Base-by-base conservation (phyloP, 345 rosid genomes). In the Moricandia moricandioides region DNA sequence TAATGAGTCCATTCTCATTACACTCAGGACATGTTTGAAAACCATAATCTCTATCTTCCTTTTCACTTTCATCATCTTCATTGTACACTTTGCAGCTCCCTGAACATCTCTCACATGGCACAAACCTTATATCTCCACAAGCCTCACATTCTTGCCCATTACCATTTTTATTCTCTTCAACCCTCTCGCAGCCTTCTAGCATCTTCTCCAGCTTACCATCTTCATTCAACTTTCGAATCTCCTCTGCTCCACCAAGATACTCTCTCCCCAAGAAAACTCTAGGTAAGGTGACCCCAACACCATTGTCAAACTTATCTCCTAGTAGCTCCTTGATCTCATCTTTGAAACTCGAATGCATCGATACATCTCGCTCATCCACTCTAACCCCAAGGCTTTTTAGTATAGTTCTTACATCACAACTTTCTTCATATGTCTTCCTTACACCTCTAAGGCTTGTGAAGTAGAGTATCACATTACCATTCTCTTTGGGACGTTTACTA, bases 71-170 rank as follows among this genome's bases (percentile, higher is more conserved):
- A 6, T 78, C 73, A 39, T 43, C 80, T 45, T 70, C 84, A 12
- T 78, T 74, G 72, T 84, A 92, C 54, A 92, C 81, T 80, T 95
- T 95, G 64, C 99, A 89, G 71, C 99, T 95, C 37, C 99, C 97
- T 4, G 86, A 88, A 74, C 99, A 95, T 8, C 89, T 89, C 70
- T 90, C 91, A 81, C 99, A 95, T 0, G 96, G 99, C 75, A 95
- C 84, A 81, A 95, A 95, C 83, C 99, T 81, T 12, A 95, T 7
- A 75, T 92, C 97, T 18, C 97, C 97, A 78, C 99, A 95, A 47
- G 86, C 97, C 73, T 90, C 89, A 31, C 99, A 95, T 33, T 83
- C 84, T 3, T 80, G 80, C 3, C 80, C 80, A 69, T 49, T 70
- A 3, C 79, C 82, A 1, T 79, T 67, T 1, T 8, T 8, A 16